Evolutionary conservation across 2,329 filamentous ascomycete species (phyloP).

Genomic region (Fusarium floridanum): DNA sequence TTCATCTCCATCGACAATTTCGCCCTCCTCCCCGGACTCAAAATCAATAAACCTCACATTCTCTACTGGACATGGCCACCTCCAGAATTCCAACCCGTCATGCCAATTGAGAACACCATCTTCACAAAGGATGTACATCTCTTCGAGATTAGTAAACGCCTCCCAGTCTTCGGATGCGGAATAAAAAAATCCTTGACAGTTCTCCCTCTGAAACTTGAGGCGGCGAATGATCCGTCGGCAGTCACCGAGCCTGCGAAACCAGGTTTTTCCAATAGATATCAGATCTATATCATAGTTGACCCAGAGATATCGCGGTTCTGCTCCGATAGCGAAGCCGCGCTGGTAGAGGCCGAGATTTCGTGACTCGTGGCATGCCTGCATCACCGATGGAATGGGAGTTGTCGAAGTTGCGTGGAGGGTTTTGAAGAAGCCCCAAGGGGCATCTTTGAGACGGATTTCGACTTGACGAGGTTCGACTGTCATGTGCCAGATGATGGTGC

Average conservation of each 20-base stretch:
- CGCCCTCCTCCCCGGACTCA: not conserved
- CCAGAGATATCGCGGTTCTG: slow-evolving; percentile 7
- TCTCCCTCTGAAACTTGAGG: not conserved
- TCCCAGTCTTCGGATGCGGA: no score
- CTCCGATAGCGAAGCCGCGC: not conserved
- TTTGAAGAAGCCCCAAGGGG: no score
- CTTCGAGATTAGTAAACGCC: not conserved
- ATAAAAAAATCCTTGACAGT: not conserved
- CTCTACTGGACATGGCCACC: not conserved
- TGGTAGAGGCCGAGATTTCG: slow-evolving; percentile 4
- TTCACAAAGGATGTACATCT: not conserved
- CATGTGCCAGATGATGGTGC: not conserved
- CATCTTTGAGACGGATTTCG: slow-evolving; percentile 3
- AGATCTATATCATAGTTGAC: slow-evolving; percentile 1
- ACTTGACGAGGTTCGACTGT: slow-evolving; percentile 13
- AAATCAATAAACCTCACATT: not conserved
- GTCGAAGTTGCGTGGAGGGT: not conserved
- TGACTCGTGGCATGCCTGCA: slow-evolving; percentile 7
- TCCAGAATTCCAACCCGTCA: not conserved
- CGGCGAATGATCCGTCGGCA: not conserved
- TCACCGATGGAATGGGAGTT: not conserved
- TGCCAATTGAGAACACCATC: not conserved
- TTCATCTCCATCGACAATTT: not conserved
- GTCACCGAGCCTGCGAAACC: not conserved
- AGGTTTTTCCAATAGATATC: slow-evolving; percentile 4